These are phyloP conservation scores for Rhizoclosmatium globosum DNA, from an alignment of 192 early-diverging fungal genomes.

Conservation along the genomic window DNA sequence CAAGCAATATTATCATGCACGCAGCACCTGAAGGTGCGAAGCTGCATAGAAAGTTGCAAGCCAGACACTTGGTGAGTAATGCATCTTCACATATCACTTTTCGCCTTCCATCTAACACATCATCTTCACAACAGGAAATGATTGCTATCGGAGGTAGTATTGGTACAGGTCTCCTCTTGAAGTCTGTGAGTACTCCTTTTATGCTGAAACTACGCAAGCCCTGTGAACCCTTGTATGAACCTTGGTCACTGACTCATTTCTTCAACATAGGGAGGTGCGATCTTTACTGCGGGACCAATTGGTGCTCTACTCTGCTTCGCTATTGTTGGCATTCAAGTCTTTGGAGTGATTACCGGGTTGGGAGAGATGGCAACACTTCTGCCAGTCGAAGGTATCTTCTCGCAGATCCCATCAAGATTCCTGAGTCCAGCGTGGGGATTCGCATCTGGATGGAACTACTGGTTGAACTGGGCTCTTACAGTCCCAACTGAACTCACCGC, in stretches of 20 bases:
- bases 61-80: neutral
- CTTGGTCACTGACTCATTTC: conserved; percentile 64
- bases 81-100: no score
- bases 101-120: no score
- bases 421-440: conserved; percentile 59
- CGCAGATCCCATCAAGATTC: conserved; percentile 69
- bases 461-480: conserved; percentile 43
- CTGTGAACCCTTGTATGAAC: conserved; percentile 74
- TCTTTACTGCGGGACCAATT: conserved; percentile 26
- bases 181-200: conserved; percentile 42
- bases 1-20: neutral
- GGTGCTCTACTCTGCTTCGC: neutral
- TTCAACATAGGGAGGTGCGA: conserved; percentile 35
- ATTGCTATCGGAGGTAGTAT: conserved; percentile 16
- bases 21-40: neutral
- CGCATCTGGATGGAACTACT: conserved; percentile 42
- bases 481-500: conserved; percentile 77
- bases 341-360: conserved; percentile 65
- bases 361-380: conserved; percentile 82
- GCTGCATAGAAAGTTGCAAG: neutral
- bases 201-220: conserved; percentile 64
- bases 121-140: neutral
- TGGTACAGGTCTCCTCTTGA: conserved; percentile 80
- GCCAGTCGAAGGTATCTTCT: conserved; percentile 80
- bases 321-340: conserved; percentile 19